Base-by-base conservation (phyloP, 306 rosid species). In the Cucurbita moschata region DNA sequence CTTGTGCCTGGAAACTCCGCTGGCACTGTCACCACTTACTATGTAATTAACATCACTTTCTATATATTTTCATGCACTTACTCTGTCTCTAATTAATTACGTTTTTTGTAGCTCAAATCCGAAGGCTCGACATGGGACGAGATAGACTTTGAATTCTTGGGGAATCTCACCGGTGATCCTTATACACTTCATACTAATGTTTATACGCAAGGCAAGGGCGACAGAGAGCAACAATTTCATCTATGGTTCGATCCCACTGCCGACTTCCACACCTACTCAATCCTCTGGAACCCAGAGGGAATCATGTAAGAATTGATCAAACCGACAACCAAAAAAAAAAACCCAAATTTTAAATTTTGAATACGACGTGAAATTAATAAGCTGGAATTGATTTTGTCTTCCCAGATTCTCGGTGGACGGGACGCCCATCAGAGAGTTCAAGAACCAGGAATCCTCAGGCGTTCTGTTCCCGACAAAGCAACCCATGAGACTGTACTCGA, bases 131-230 rank as follows among this genome's bases (percentile, higher is more conserved):
- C 53, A 0, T 90, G 89, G 96, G 95, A 90, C 18, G 96, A 90
- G 44, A 87, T 90, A 51, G 96, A 90, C 59, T 86, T 82, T 60
- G 95, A 90, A 70, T 90, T 90, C 66, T 81, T 90, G 77, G 92
- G 95, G 4, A 90, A 90, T 70, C 12, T 90, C n/a, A 90, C 87
- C n/a, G 92, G 92, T 1, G 90, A 90, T 18, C 96, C 96, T 1
- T 90, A 86, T 76, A 90, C 84, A 26, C 81, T 87, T 44, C 96
- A 87, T 77, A 90, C 96, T 19, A 90, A 90, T 70, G 88, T 90
- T 53, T 90, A 80, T 55, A 86, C 82, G 1, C 85, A 86, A 66
- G 96, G 96, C 5, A 86, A 84, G 59, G 92, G 96, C 0, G 79
- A 87, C 57, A 80, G 92, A 72, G 96, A 90, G 50, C 89, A 87